phyloP scores from a whole-genome alignment of 805 yeast species.

The Pachysolen tannophilus region DNA sequence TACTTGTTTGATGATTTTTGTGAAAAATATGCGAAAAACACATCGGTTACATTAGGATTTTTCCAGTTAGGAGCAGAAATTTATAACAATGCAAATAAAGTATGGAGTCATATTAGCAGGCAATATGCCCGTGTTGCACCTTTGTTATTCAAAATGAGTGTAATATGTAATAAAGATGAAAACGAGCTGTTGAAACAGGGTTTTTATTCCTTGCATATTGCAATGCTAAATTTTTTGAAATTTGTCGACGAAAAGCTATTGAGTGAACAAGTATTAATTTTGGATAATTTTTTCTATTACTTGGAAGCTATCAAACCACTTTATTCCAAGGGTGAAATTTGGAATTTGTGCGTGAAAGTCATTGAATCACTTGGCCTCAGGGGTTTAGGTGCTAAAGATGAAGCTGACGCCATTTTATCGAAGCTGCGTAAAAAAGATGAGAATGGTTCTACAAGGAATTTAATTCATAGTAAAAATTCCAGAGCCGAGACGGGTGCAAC shows the following conservation, averaged over 20 bases:
- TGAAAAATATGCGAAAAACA: conserved; percentile 16
- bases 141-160: conserved; percentile 37
- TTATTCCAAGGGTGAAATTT: conserved; percentile 30
- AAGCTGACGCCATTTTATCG: conserved; percentile 5
- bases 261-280: conserved; percentile 54
- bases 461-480: not conserved
- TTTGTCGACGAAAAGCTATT: conserved; percentile 38
- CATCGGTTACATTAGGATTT: conserved; percentile 1
- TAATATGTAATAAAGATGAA: conserved; percentile 12
- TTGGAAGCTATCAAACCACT: conserved; percentile 33
- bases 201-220: conserved; percentile 23
- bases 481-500: not conserved
- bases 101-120: conserved; percentile 58
- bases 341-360: conserved; percentile 34
- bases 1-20: conserved; percentile 47
- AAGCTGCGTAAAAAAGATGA: too few species aligned
- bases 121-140: conserved; percentile 55
- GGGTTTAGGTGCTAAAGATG: conserved; percentile 42
- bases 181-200: conserved; percentile 9
- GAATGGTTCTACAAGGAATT: not conserved
- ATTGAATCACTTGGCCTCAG: conserved; percentile 48
- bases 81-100: conserved; percentile 39
- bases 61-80: conserved; percentile 21
- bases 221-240: conserved; percentile 35
- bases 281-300: conserved; percentile 54